Evolutionary conservation across 768 basidiomycete genomes (phyloP).

Genomic region (Dacryopinax spathularia): DNA sequence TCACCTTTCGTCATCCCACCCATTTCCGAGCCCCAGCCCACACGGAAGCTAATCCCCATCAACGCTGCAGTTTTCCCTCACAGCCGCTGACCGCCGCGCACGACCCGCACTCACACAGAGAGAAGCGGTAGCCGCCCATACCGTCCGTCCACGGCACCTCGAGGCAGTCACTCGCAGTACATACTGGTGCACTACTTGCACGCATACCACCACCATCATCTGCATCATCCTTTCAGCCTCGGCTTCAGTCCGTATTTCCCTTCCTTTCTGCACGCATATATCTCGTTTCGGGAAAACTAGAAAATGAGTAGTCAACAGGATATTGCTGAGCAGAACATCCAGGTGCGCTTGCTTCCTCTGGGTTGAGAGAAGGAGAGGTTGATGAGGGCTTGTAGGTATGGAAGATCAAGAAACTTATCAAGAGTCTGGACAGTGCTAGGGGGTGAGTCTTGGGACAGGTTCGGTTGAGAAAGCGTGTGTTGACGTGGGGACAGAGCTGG

Average conservation of each 20-base stretch:
- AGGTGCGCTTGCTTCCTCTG: constrained; percentile 45
- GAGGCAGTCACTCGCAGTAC: not conserved
- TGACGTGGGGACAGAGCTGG: constrained; percentile 46
- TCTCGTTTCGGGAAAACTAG: not conserved
- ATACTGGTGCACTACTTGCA: not conserved
- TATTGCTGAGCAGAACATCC: constrained; percentile 80
- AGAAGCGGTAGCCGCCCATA: too few relatives aligned
- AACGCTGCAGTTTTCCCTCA: not conserved
- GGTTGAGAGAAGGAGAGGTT: constrained; percentile 6
- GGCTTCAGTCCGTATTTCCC: not conserved
- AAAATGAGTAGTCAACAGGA: constrained; percentile 15
- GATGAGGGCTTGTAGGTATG: not conserved
- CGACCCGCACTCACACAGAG: not conserved
- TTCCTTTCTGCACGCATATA: not conserved
- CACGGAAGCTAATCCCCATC: not conserved
- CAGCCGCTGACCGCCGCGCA: not conserved
- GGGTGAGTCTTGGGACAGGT: constrained; percentile 35
- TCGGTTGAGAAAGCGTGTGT: not conserved
- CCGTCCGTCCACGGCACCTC: not conserved
- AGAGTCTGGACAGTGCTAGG: constrained; percentile 87
- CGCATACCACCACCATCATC: not conserved
- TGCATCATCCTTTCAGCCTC: too few relatives aligned
- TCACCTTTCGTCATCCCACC: not conserved
- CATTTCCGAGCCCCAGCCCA: not conserved
- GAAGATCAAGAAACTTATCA: constrained; percentile 99